These are phyloP conservation scores for Aspergillus bertholletiae DNA, from an alignment of 495 filamentous ascomycete species.

Conservation along the genomic window DNA sequence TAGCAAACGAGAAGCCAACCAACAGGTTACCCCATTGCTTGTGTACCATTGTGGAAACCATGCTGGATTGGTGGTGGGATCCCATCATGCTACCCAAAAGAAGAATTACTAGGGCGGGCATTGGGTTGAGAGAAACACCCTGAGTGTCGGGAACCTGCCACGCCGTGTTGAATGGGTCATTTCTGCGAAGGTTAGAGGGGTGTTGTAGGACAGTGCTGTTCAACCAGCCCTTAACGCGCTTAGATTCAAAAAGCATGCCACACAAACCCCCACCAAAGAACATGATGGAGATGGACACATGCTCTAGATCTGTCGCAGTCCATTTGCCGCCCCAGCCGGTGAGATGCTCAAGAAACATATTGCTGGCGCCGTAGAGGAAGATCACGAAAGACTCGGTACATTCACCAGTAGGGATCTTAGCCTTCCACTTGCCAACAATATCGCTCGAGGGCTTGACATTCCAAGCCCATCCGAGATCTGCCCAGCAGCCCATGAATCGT, in stretches of 20 bases:
- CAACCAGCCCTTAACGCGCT: slow-evolving; percentile 61
- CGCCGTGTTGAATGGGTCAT: slow-evolving; percentile 44
- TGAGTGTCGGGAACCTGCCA: slow-evolving; percentile 65
- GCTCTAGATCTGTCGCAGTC: slow-evolving; percentile 80
- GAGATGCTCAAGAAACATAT: slow-evolving; percentile 92
- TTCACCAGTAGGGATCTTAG: slow-evolving; percentile 73
- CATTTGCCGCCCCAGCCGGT: slow-evolving; percentile 65
- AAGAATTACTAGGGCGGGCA: slow-evolving; percentile 82
- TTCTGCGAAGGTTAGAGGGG: slow-evolving; percentile 20
- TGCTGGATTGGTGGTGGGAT: slow-evolving; percentile 79
- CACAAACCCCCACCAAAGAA: slow-evolving; percentile 95
- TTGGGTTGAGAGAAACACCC: slow-evolving; percentile 77
- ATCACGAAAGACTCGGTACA: slow-evolving; percentile 87
- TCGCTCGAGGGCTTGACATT: slow-evolving; percentile 70
- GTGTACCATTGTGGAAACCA: slow-evolving; percentile 89
- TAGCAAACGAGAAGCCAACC: slow-evolving; percentile 73
- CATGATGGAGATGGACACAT: slow-evolving; percentile 87
- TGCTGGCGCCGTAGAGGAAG: slow-evolving; percentile 82
- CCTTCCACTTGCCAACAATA: slow-evolving; percentile 54
- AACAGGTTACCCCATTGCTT: slow-evolving; percentile 91
- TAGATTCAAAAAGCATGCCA: slow-evolving; percentile 92
- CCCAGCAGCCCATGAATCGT: slow-evolving; percentile 87
- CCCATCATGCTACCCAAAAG: slow-evolving; percentile 93
- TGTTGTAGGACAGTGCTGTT: slow-evolving; percentile 57
- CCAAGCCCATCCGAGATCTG: slow-evolving; percentile 94